Evolutionary conservation across 768 basidiomycete genomes (phyloP), one percentile per base, ranked within the genome.

Genomic region (Mycena polygramma): DNA sequence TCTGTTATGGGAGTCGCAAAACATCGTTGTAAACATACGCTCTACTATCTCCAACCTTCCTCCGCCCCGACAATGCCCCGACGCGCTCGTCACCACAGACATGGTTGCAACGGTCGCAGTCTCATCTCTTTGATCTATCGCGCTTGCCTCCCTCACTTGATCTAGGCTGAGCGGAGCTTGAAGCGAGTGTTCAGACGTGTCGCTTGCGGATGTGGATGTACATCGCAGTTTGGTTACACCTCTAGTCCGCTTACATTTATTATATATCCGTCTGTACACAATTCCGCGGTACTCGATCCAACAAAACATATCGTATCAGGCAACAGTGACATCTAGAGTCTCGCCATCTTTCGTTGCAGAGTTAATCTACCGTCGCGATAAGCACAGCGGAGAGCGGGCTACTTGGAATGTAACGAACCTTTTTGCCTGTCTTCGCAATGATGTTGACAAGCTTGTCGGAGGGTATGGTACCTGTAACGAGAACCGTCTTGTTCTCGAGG

Each of bases 371-470:
- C 14, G 1, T 48, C 51, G 43, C 45, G 41, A 58, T 65, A 37
- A 74, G 24, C 7, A 57, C 20, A 22, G 9, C 22, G 22, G 26
- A 52, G n/a, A 26, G 54, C 11, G 57, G 13, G n/a, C 4, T 24
- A n/a, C 8, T 22, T 30, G 35, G 67, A 17, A 17, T 17, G 15
- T 53, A 26, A 77, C 82, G 6, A 61, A 94, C 95, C 91, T 94
- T 88, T 82, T 96, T 96, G 72, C 96, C 96, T 13, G 95, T 97
- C 88, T 96, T 97, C 86, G 89, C 89, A 77, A 97, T 94, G 84
- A 86, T 93, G 61, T 83, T 90, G 15, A 89, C 80, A 54, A 95
- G 83, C 4, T 84, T 84, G 0, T 94, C 93, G 78, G 92, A 94
- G 20, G 86, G 75, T 13, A 89, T 83, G 3, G 82, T 79, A 14